These are phyloP conservation scores for Colletotrichum cereale DNA, from an alignment of 2,329 filamentous ascomycete genomes.

Conservation along the genomic window DNA sequence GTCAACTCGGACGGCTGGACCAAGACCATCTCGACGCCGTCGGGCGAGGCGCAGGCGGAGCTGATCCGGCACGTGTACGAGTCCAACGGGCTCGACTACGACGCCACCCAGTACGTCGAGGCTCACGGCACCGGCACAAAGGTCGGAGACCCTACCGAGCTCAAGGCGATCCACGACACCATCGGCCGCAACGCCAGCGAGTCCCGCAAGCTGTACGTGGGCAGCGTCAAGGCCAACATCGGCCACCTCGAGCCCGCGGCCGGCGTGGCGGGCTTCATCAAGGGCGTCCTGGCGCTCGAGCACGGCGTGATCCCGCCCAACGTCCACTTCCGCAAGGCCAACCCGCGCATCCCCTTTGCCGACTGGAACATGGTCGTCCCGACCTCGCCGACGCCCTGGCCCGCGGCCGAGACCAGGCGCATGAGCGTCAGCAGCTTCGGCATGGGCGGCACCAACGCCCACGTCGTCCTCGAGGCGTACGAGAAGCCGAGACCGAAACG, in stretches of 20 bases:
- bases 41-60: conserved; percentile 26
- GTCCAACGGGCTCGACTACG: conserved; percentile 18
- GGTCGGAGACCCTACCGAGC: conserved; percentile 19
- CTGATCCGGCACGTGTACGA: conserved; percentile 30
- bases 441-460: conserved; percentile 36
- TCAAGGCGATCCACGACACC: conserved; percentile 9
- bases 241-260: conserved; percentile 24
- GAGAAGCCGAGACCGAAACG: neutral
- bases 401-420: neutral
- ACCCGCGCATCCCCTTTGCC: neutral
- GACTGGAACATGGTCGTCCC: conserved; percentile 20
- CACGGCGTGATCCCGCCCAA: conserved; percentile 23
- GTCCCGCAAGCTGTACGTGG: conserved; percentile 10
- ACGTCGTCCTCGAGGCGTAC: conserved; percentile 31
- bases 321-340: conserved; percentile 8
- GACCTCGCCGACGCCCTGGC: conserved; percentile 9
- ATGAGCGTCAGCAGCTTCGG: conserved; percentile 31
- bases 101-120: conserved; percentile 28
- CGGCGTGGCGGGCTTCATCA: conserved; percentile 15
- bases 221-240: conserved; percentile 40
- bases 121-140: conserved; percentile 25
- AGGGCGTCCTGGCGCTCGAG: conserved; percentile 17
- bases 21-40: conserved; percentile 56
- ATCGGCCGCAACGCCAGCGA: conserved; percentile 4
- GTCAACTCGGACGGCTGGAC: conserved; percentile 55